Evolutionary conservation across 2,329 filamentous ascomycete genomes (phyloP), one percentile per base, ranked within the genome.

Genomic region (Clarireedia hainanense): DNA sequence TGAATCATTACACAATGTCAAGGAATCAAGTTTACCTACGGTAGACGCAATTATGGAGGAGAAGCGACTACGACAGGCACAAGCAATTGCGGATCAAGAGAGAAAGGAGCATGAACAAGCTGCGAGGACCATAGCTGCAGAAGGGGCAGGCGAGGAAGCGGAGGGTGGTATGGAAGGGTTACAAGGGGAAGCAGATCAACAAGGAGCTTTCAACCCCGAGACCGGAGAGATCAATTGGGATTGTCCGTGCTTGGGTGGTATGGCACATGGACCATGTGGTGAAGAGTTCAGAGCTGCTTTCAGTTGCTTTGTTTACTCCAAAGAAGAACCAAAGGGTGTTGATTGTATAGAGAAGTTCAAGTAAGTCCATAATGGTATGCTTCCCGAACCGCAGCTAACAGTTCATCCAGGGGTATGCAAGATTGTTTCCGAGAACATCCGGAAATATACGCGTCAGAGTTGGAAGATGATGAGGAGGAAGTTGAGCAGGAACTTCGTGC

Each of bases 171-270:
- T 81, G 36, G 76, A 77, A 62, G 80, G 75, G 17, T 74, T 94
- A 14, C 87, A 96, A 71, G 83, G 89, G 58, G 91, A 96, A 72
- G 91, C 90, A 5, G 81, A 76, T 59, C 85, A 92, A 69, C 85
- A 97, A 73, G 94, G 90, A 55, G 94, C 94, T 1, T 99, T 97
- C 76, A 95, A 99, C 73, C 91, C 91, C 2, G 94, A 97, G 76
- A 99, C 94, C 9, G 94, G 94, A 64, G 94, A 99, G 80, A 99
- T 99, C 75, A 99, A 99, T 79, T 99, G 94, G 94, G 94, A 97
- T 71, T 99, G 94, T 73, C 94, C 94, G 15, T 99, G 94, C 71
- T 76, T 99, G 36, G 94, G 94, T 49, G 94, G 94, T 52, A 99
- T 99, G 94, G 94, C 94, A 6, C 76, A 96, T 69, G 94, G 94